Conservation (phyloP, 305 asterid species). For the Fraxinus angustifolia region DNA sequence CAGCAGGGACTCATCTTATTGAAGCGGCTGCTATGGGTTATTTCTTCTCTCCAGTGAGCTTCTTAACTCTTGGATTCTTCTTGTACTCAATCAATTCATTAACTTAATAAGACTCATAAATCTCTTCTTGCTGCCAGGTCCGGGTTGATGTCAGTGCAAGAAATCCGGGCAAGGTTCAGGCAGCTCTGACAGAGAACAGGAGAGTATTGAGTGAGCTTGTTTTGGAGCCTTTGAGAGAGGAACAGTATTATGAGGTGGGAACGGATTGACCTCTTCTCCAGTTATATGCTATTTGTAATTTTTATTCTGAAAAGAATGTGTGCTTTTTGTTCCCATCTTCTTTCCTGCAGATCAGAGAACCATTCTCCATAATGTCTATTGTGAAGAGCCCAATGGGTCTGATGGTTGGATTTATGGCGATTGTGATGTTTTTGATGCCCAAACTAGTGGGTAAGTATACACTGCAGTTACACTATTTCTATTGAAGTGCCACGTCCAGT, state of each 20-base stretch:
- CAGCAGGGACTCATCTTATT: conserved; percentile 95
- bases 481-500: conserved; percentile 15
- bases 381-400: conserved; percentile 96
- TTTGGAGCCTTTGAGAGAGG: conserved; percentile 87
- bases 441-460: conserved; percentile 77
- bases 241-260: conserved; percentile 80
- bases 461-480: conserved; percentile 1
- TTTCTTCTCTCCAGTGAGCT: conserved; percentile 88
- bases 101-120: background rate
- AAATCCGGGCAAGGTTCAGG: conserved; percentile 94
- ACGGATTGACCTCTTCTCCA: background rate
- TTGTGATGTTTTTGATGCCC: conserved; percentile 95
- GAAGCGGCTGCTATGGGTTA: conserved; percentile 82
- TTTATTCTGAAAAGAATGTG: background rate
- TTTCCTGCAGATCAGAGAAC: conserved; percentile 72
- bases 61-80: conserved; percentile 18
- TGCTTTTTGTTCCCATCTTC: background rate
- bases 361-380: conserved; percentile 66
- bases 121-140: conserved; percentile 40
- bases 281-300: background rate
- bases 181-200: conserved; percentile 89
- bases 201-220: conserved; percentile 75
- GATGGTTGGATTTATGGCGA: conserved; percentile 91
- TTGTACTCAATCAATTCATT: background rate
- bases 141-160: conserved; percentile 96